A percentile compares a stretch with the other conserved stretches of the same genome.
These are phyloP conservation scores for Backusella parvicylindrica DNA, from an alignment of 192 early-diverging fungal species.

Conservation along the genomic window DNA sequence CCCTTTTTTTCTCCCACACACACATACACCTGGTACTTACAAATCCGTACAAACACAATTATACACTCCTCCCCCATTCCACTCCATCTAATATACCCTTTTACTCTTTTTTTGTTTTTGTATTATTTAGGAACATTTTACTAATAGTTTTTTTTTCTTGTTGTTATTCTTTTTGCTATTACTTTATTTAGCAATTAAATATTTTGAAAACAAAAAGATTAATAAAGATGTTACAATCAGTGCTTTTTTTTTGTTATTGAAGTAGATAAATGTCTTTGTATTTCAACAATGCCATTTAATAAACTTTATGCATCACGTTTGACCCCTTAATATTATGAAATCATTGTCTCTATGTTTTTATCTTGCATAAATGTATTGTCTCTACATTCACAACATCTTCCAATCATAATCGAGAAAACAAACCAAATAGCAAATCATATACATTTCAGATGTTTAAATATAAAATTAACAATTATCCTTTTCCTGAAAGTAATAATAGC, in stretches of 20 bases:
- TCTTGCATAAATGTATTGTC: neutral
- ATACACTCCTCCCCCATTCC: neutral
- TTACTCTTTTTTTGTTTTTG: neutral
- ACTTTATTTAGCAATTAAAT: neutral
- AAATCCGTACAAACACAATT: neutral
- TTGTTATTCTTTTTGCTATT: neutral
- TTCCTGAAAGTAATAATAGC: neutral
- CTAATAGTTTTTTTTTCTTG: neutral
- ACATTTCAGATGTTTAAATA: too few species aligned
- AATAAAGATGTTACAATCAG: neutral
- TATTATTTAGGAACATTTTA: neutral
- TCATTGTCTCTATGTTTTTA: neutral
- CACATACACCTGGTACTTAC: neutral
- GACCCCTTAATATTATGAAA: neutral
- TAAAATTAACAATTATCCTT: neutral
- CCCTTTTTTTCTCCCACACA: neutral
- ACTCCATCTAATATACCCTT: neutral
- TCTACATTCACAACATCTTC: neutral
- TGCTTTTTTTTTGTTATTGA: neutral
- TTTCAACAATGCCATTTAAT: too few species aligned
- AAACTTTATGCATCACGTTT: too few species aligned
- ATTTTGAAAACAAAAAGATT: too few species aligned
- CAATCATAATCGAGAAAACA: neutral
- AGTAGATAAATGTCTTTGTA: too few species aligned
- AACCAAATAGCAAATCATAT: neutral